Evolutionary conservation across 2,329 filamentous ascomycete genomes (phyloP), one percentile per base, ranked within the genome.

Genomic region (Microdochium bolleyi): DNA sequence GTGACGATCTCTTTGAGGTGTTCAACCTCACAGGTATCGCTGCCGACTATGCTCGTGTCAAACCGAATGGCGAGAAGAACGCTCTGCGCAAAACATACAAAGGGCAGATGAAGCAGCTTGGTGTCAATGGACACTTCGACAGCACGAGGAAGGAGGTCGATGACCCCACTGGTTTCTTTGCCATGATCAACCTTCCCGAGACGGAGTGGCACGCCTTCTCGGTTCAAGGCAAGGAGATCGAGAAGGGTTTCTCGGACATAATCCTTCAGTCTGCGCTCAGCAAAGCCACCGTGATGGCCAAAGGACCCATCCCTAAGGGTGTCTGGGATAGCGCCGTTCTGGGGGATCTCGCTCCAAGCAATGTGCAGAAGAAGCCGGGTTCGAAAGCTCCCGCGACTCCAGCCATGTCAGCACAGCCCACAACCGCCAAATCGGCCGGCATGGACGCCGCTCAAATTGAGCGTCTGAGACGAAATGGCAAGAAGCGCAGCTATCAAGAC

Each of bases 401-500:
- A 1, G 61, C 74, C 25, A 66, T 66, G 25, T 70, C 57, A 48
- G 64, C 55, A 52, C 64, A 50, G 52, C 64, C 63, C 60, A 27
- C 68, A 62, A 49, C 55, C 9, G 53, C 54, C 53, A 67, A 65
- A 50, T 38, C 60, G 44, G 57, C 51, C 48, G 69, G 70, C 41
- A 55, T 67, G 22, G 61, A 68, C 25, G 68, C 65, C n/a, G 67
- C 75, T 30, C 76, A 80, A 52, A 68, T 71, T 11, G 67, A 73
- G 38, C 76, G 87, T 52, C 82, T 85, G 32, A 83, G 85, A 60
- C 78, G 88, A 49, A 73, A 76, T 52, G 77, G 81, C 56, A 89
- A 87, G 73, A 91, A 91, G 75, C 79, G 88, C 49, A 81, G 84
- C 56, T 92, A 91, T 64, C 83, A 85, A 38, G 88, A 92, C 57